Evolutionary conservation across 129 eudicot genomes (phyloP), one percentile per base, ranked within the genome.

Genomic region (Dittrichia graveolens): DNA sequence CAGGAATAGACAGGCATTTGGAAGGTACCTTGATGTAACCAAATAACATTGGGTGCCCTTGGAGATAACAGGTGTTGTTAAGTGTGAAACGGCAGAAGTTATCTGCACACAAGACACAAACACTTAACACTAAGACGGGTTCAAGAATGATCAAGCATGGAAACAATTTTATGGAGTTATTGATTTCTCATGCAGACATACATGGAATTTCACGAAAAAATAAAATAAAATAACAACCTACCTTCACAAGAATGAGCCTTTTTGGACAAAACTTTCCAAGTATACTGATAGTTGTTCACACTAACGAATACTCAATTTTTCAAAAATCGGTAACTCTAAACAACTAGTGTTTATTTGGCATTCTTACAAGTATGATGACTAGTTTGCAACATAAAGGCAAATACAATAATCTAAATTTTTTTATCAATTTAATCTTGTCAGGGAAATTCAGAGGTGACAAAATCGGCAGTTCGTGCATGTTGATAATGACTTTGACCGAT

Each of bases 41-140:
- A 88, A 58, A 82, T 88, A 95, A 82, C 99, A 95, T 61, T 86
- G 91, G 46, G 77, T 79, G 49, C 84, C 91, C 77, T 85, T 84
- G 8, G 80, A 79, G 35, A 82, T 58, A 19, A 83, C 58, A 41
- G 96, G 91, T 13, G 76, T 83, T 4, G 78, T 81, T 39, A 70
- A 62, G 71, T 82, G 94, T 35, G 87, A 81, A 83, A 91, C 97
- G 61, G 79, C 78, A 73, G 85, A 82, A 19, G 94, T 91, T 84
- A 95, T 79, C 99, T 95, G 87, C 84, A 62, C 69, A 8, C 47
- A 67, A 80, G 57, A 80, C 16, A 14, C 54, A 61, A 38, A 40
- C 34, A 67, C 39, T 73, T 47, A 43, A 19, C 54, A 58, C 71
- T 11, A 52, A 2, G 19, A 16, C 16, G 24, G 16, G 12, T 44